Evolutionary conservation across 2,329 filamentous ascomycete species (phyloP).

Genomic region (Exophiala xenobiotica): DNA sequence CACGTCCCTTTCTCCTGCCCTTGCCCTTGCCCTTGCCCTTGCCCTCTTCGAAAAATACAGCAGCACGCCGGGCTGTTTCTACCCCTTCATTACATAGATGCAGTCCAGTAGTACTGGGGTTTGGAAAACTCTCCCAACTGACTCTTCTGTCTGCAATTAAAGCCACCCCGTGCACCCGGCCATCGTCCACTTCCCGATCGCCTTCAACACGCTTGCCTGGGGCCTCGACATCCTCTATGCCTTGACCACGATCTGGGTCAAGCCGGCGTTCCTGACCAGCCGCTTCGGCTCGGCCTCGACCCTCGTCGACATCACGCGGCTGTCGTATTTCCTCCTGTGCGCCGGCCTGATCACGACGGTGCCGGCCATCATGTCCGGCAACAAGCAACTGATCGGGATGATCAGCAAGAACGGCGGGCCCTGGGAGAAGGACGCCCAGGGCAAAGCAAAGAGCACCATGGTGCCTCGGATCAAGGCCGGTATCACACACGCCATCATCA

Average conservation of each 20-base stretch:
- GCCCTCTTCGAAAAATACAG: neutral
- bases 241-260: conserved; percentile 26
- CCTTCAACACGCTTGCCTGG: conserved; percentile 32
- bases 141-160: neutral
- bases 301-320: conserved; percentile 29
- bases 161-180: conserved; percentile 30
- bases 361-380: conserved; percentile 32
- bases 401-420: conserved; percentile 31
- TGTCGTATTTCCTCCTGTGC: conserved; percentile 30
- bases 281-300: conserved; percentile 26
- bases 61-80: neutral
- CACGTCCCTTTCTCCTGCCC: neutral
- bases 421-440: conserved; percentile 30
- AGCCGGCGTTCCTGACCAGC: conserved; percentile 29
- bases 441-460: conserved; percentile 31
- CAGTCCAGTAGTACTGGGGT: too few relatives aligned
- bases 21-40: neutral
- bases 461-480: conserved; percentile 30
- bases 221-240: conserved; percentile 31
- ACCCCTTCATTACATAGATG: too few relatives aligned
- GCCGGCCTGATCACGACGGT: conserved; percentile 29
- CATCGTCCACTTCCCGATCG: conserved; percentile 31
- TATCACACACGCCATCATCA: conserved; percentile 30
- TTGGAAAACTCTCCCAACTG: neutral
- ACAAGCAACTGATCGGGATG: conserved; percentile 30